phyloP scores from a whole-genome alignment of 2,329 filamentous ascomycete species.

The Ustulina deusta region DNA sequence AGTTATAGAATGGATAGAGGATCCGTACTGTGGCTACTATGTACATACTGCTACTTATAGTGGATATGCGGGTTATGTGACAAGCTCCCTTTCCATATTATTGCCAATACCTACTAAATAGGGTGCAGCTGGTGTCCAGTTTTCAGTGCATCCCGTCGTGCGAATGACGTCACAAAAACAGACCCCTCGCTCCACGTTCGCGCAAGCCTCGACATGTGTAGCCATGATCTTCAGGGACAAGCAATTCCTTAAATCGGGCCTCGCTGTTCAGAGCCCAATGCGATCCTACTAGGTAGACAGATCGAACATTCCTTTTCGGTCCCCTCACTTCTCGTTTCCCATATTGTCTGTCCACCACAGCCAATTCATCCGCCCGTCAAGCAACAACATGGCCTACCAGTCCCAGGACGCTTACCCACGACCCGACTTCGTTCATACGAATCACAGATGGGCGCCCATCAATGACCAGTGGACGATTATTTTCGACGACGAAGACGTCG shows the following conservation, averaged over 20 bases:
- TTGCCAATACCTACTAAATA: slow-evolving; percentile 14
- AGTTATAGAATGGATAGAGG: no score
- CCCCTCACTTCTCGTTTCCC: slow-evolving; percentile 21
- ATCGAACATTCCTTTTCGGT: neutral
- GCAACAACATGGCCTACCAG: slow-evolving; percentile 47
- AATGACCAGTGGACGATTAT: slow-evolving; percentile 73
- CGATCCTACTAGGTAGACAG: neutral
- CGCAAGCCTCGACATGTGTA: slow-evolving; percentile 21
- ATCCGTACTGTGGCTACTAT: no score
- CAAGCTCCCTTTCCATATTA: slow-evolving; percentile 31
- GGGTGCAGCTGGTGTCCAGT: slow-evolving; percentile 42
- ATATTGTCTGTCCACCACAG: neutral
- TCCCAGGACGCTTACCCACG: slow-evolving; percentile 65
- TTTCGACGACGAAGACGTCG: slow-evolving; percentile 73
- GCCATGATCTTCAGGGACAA: slow-evolving; percentile 38
- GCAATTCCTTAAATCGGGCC: slow-evolving; percentile 1
- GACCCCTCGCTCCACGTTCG: slow-evolving; percentile 25
- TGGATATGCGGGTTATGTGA: no score
- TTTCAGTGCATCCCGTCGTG: slow-evolving; percentile 42
- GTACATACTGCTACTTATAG: no score
- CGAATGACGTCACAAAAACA: slow-evolving; percentile 48
- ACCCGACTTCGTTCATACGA: slow-evolving; percentile 70
- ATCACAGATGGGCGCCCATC: slow-evolving; percentile 69
- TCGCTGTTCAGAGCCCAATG: slow-evolving; percentile 8
- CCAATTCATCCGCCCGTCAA: neutral